Conservation (phyloP, 176 grass and related monocot genomes). For the Triticum urartu region DNA sequence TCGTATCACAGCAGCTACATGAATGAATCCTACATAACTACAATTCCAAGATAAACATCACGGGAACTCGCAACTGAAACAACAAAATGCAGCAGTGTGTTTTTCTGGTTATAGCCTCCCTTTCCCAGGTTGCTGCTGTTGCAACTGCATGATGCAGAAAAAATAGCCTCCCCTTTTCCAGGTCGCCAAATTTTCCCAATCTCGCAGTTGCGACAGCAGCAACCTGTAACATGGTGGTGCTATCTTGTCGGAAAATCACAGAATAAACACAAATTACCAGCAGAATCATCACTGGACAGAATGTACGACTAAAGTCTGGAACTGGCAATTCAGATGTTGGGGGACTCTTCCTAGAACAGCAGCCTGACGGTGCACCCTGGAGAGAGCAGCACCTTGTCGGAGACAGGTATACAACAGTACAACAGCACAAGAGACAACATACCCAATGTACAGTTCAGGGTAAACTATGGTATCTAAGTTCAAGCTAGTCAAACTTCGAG, state of each 20-base stretch:
- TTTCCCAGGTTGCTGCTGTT: too few species aligned
- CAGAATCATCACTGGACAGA: neutral
- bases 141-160: too few species aligned
- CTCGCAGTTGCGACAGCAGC: too few species aligned
- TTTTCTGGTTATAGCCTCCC: too few species aligned
- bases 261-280: neutral
- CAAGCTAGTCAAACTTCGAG: neutral
- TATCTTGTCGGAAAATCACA: neutral
- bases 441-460: constrained; percentile 19
- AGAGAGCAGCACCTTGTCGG: neutral
- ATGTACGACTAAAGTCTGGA: neutral
- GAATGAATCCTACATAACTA: neutral
- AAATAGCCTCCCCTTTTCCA: neutral
- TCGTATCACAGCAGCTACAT: neutral
- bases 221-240: neutral
- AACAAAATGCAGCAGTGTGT: too few species aligned
- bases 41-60: neutral
- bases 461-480: constrained; percentile 4
- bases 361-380: neutral
- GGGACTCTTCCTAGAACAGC: constrained; percentile 23
- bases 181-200: neutral
- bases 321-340: neutral
- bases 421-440: constrained; percentile 25
- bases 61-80: neutral
- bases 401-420: constrained; percentile 22